A percentile compares a stretch with the other conserved stretches of the same genome.
Evolutionary conservation across 495 filamentous ascomycete genomes (phyloP).

Genomic region (Aspergillus heteromorphus): DNA sequence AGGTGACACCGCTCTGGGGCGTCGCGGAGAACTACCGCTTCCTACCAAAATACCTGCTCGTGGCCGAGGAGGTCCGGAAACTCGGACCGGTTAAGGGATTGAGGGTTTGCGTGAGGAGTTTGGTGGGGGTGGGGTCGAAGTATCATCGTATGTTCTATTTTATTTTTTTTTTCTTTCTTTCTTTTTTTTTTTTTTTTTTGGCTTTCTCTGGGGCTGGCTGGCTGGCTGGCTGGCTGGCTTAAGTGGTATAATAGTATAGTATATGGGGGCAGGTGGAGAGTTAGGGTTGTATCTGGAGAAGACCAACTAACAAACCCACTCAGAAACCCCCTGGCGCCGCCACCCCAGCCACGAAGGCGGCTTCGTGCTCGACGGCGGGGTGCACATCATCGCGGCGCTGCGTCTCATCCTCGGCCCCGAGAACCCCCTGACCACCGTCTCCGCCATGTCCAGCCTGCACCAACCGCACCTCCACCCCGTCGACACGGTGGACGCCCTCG

Average conservation of each 20-base stretch:
- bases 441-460: conserved; percentile 54
- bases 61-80: conserved; percentile 49
- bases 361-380: conserved; percentile 72
- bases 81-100: conserved; percentile 65
- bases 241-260: too few species aligned
- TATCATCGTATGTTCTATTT: conserved; percentile 45
- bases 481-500: conserved; percentile 66
- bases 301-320: not conserved
- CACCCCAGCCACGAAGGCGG: conserved; percentile 68
- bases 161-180: not conserved
- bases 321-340: conserved; percentile 70
- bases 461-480: conserved; percentile 62
- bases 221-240: too few species aligned
- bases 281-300: conserved; percentile 1
- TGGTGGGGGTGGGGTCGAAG: conserved; percentile 52
- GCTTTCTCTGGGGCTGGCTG: not conserved
- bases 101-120: conserved; percentile 46
- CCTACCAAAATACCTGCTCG: conserved; percentile 51
- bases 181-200: not conserved
- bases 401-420: conserved; percentile 53
- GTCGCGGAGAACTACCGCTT: conserved; percentile 79
- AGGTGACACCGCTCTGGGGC: conserved; percentile 48
- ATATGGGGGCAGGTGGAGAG: too few species aligned
- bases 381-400: conserved; percentile 64
- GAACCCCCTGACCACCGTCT: conserved; percentile 39